These are phyloP conservation scores for Colletotrichum tanaceti DNA, from an alignment of 2,329 filamentous ascomycete genomes.

Conservation along the genomic window DNA sequence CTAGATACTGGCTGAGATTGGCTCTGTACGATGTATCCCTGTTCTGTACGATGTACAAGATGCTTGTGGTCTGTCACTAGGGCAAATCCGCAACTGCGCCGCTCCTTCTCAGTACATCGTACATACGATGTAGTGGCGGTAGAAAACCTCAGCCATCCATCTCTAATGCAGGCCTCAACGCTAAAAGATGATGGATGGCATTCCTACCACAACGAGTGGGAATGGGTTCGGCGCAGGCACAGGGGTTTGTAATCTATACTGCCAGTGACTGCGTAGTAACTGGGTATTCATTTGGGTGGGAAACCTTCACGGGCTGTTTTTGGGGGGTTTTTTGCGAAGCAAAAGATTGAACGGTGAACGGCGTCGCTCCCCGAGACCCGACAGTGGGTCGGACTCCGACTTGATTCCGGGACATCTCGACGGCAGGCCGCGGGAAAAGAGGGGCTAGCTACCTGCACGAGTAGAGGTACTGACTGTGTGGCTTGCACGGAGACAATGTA, in stretches of 20 bases:
- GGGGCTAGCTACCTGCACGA: not conserved
- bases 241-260: too few species aligned
- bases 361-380: conserved; percentile 6
- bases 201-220: not conserved
- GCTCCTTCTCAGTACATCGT: not conserved
- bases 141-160: not conserved
- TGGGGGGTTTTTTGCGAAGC: too few species aligned
- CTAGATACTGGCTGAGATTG: not conserved
- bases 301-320: too few species aligned
- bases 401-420: conserved; percentile 18
- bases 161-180: not conserved
- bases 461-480: too few species aligned
- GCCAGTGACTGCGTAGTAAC: too few species aligned
- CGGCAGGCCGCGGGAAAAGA: conserved; percentile 21
- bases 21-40: not conserved
- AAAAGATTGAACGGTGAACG: not conserved
- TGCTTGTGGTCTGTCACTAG: not conserved
- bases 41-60: too few species aligned
- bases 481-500: not conserved
- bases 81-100: not conserved
- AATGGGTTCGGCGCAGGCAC: not conserved
- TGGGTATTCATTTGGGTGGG: too few species aligned
- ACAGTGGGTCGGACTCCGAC: conserved; percentile 33
- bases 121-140: not conserved
- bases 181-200: conserved; percentile 11